phyloP scores from a whole-genome alignment of 2,329 filamentous ascomycete species.

The Alternaria longipes region DNA sequence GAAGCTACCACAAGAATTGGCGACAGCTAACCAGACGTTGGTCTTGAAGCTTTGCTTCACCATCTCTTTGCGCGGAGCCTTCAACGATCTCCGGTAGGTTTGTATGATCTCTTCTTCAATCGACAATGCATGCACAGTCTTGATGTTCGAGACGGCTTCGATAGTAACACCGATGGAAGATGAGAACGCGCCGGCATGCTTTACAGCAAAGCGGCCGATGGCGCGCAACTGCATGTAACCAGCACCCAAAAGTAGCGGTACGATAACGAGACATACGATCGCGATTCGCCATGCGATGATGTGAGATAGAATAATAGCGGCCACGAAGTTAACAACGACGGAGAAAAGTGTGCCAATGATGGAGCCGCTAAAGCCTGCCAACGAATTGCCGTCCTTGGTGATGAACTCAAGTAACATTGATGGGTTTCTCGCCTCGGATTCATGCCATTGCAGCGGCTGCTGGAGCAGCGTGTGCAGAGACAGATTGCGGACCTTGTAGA shows the following conservation, averaged over 20 bases:
- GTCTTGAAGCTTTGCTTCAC: conserved; percentile 60
- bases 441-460: conserved; percentile 76
- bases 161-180: conserved; percentile 62
- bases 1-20: conserved; percentile 69
- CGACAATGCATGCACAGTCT: conserved; percentile 61
- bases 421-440: conserved; percentile 69
- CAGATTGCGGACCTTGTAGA: conserved; percentile 70
- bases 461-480: conserved; percentile 72
- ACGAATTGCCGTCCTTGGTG: conserved; percentile 72
- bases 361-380: conserved; percentile 74
- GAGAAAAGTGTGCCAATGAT: conserved; percentile 75
- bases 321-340: conserved; percentile 72
- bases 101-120: conserved; percentile 60
- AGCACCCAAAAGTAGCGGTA: conserved; percentile 73
- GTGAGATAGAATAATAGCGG: conserved; percentile 73
- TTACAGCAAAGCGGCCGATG: conserved; percentile 67
- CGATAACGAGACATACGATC: conserved; percentile 72
- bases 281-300: conserved; percentile 81
- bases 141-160: conserved; percentile 63
- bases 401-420: conserved; percentile 71
- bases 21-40: conserved; percentile 69
- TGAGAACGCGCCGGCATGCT: conserved; percentile 61
- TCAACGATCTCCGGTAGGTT: conserved; percentile 57
- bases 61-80: conserved; percentile 60
- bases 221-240: conserved; percentile 74